These are phyloP conservation scores for Citrus mangshanensis DNA, from an alignment of 345 rosid species.

Conservation along the genomic window DNA sequence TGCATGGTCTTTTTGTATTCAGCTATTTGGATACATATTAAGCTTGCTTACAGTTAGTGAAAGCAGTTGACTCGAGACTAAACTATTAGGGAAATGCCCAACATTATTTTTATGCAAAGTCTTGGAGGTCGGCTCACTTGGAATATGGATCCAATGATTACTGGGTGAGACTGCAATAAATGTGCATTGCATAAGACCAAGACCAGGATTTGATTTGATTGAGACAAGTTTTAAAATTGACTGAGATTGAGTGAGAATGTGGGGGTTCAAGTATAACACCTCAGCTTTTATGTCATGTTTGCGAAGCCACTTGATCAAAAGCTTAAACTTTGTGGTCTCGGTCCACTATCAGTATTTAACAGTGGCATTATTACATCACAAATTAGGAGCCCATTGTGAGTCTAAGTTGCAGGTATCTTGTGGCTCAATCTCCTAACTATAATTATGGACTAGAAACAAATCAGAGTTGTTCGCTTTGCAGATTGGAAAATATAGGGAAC, in stretches of 20 bases:
- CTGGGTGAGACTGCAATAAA: not conserved
- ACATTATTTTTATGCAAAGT: too few relatives aligned
- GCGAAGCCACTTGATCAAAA: not conserved
- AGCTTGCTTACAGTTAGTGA: not conserved
- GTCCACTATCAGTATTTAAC: not conserved
- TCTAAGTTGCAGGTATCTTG: not conserved
- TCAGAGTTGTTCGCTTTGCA: not conserved
- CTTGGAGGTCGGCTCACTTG: not conserved
- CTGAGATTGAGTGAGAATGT: not conserved
- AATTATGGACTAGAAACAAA: not conserved
- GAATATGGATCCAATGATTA: not conserved
- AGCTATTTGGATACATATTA: not conserved
- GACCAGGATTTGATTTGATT: not conserved
- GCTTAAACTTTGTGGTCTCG: not conserved
- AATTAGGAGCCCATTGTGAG: not conserved
- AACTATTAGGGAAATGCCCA: too few relatives aligned
- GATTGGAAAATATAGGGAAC: not conserved
- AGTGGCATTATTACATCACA: too few relatives aligned
- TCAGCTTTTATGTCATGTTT: not conserved
- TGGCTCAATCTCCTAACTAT: not conserved
- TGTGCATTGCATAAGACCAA: not conserved
- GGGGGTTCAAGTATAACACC: not conserved
- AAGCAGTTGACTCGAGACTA: not conserved
- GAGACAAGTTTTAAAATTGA: not conserved
- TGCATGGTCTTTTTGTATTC: not conserved